phyloP scores from a whole-genome alignment of 768 basidiomycete species.

The Chalciporus piperatus region DNA sequence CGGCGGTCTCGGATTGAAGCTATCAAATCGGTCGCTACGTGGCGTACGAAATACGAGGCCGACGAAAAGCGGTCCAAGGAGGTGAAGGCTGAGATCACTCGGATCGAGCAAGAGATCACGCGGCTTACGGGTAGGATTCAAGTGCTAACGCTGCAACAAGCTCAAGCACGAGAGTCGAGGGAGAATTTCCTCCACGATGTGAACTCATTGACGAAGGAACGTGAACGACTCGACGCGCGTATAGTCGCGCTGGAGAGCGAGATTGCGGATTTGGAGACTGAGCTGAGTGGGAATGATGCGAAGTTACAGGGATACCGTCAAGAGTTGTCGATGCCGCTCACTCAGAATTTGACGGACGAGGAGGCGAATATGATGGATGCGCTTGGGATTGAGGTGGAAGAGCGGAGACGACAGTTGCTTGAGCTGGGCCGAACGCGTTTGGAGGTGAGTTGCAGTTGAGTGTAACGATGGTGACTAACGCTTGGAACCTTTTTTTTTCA shows the following conservation, averaged over 20 bases:
- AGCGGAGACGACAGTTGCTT: conserved; percentile 64
- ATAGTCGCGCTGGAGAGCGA: conserved; percentile 64
- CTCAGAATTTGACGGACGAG: conserved; percentile 65
- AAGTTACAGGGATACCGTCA: conserved; percentile 61
- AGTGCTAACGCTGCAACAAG: conserved; percentile 64
- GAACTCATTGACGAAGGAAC: conserved; percentile 56
- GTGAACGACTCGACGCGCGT: conserved; percentile 62
- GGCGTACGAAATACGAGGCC: conserved; percentile 68
- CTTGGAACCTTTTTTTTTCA: background rate
- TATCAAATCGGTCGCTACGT: conserved; percentile 70
- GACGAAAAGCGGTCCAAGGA: conserved; percentile 67
- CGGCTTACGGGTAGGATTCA: conserved; percentile 69
- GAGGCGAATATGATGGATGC: conserved; percentile 66
- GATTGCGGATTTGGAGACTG: conserved; percentile 68
- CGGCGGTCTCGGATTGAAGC: conserved; percentile 87
- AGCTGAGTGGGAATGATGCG: conserved; percentile 58
- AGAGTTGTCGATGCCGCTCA: conserved; percentile 75
- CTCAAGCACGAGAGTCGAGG: conserved; percentile 63
- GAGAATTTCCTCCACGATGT: conserved; percentile 67
- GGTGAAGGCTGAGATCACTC: conserved; percentile 65
- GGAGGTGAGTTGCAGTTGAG: conserved; percentile 53
- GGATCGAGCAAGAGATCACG: conserved; percentile 86
- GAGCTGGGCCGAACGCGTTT: conserved; percentile 66
- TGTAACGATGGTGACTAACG: background rate
- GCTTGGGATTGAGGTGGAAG: conserved; percentile 75